A percentile compares a stretch with the other conserved stretches of the same genome.
Conservation (phyloP, 2,329 filamentous ascomycete genomes). For the Arthrinium puccinioides region DNA sequence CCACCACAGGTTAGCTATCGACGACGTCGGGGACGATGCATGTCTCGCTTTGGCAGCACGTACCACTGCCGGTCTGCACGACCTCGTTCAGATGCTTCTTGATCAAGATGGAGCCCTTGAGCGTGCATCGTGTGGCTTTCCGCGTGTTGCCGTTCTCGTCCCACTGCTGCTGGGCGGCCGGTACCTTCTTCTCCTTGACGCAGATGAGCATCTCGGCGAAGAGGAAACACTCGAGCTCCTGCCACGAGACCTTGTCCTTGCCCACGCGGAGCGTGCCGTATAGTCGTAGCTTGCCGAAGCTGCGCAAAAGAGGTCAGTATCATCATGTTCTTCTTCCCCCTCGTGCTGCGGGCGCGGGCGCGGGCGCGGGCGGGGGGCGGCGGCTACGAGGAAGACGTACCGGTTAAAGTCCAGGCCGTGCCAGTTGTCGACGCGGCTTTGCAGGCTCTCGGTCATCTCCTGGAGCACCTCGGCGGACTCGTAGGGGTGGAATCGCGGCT, state of each 20-base stretch:
- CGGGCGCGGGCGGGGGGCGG: no score
- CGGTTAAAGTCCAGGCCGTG: constrained; percentile 88
- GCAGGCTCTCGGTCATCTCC: constrained; percentile 78
- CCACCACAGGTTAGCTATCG: no score
- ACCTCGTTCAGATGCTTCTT: constrained; percentile 96
- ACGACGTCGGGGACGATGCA: constrained; percentile 22
- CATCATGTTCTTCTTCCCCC: background rate
- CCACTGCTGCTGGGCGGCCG: constrained; percentile 54
- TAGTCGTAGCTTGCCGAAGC: constrained; percentile 85
- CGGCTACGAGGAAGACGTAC: constrained; percentile 28
- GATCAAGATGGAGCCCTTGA: constrained; percentile 96
- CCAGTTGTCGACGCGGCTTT: constrained; percentile 93
- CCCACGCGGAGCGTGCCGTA: constrained; percentile 88
- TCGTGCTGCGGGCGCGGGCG: no score
- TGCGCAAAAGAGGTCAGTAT: constrained; percentile 20
- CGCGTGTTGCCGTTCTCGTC: constrained; percentile 50
- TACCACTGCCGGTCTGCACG: constrained; percentile 53
- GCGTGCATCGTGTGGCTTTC: constrained; percentile 70
- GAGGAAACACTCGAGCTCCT: constrained; percentile 93
- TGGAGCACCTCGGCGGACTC: constrained; percentile 72
- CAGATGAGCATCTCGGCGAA: constrained; percentile 99
- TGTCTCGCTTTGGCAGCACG: constrained; percentile 11
- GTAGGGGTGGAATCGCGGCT: constrained; percentile 58
- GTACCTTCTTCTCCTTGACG: constrained; percentile 88
- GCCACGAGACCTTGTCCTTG: constrained; percentile 94